Percentiles rank a stretch among this genome's conserved stretches.
Conservation (phyloP, 2,329 filamentous ascomycete genomes). For the Aspergillus fructus region DNA sequence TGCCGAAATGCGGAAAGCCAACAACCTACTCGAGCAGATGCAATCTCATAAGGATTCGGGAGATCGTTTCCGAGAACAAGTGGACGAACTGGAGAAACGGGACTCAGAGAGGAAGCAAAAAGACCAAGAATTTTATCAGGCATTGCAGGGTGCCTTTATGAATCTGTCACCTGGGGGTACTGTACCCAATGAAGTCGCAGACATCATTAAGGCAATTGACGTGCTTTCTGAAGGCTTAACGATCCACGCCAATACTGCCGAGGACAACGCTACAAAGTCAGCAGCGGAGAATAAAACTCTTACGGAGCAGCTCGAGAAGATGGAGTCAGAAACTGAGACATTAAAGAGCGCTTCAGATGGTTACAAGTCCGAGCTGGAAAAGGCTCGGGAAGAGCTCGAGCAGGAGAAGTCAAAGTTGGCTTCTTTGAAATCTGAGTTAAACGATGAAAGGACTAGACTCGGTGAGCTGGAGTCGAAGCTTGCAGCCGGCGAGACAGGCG, state of each 20-base stretch:
- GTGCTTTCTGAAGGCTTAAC: slow-evolving; percentile 59
- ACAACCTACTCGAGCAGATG: slow-evolving; percentile 56
- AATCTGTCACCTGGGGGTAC: slow-evolving; percentile 57
- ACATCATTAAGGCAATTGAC: slow-evolving; percentile 61
- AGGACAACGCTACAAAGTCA: slow-evolving; percentile 60
- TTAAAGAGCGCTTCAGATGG: slow-evolving; percentile 54
- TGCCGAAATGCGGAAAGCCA: slow-evolving; percentile 41
- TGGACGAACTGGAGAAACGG: slow-evolving; percentile 52
- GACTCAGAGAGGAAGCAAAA: slow-evolving; percentile 53
- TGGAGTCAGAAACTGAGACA: slow-evolving; percentile 59
- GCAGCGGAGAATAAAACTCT: slow-evolving; percentile 64
- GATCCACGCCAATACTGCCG: slow-evolving; percentile 59
- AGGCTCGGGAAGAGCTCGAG: slow-evolving; percentile 56
- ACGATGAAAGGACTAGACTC: slow-evolving; percentile 68
- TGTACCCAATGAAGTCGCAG: slow-evolving; percentile 56
- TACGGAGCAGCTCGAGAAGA: slow-evolving; percentile 53
- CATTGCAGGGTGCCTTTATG: slow-evolving; percentile 59
- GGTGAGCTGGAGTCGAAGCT: slow-evolving; percentile 68
- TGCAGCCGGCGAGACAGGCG: slow-evolving; percentile 79
- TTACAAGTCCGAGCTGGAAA: slow-evolving; percentile 53
- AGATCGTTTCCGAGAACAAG: slow-evolving; percentile 33
- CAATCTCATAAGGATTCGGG: slow-evolving; percentile 55
- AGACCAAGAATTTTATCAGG: slow-evolving; percentile 52
- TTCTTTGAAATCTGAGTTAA: slow-evolving; percentile 53
- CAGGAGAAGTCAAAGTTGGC: slow-evolving; percentile 48